Evolutionary conservation across 1,284 basidiomycete species (phyloP).

Genomic region (Phellopilus nigrolimitatus): DNA sequence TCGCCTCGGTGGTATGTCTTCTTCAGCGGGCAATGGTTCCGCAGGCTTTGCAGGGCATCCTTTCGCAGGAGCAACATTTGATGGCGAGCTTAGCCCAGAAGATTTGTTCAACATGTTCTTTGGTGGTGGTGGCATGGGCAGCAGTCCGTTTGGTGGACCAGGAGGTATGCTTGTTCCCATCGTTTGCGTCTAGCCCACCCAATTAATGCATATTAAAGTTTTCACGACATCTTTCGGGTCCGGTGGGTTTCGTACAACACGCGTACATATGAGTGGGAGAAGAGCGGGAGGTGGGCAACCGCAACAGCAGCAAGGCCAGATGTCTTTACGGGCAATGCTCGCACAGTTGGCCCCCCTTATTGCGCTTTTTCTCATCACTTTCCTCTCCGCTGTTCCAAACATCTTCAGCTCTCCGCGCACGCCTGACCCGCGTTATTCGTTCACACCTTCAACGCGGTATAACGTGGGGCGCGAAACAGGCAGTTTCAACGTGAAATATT

Average conservation of each 20-base stretch:
- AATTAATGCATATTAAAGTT: slow-evolving; percentile 35
- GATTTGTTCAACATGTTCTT: slow-evolving; percentile 99
- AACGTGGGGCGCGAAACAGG: slow-evolving; percentile 64
- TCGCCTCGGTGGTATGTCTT: slow-evolving; percentile 64
- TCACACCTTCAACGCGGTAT: slow-evolving; percentile 54
- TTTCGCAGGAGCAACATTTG: slow-evolving; percentile 56
- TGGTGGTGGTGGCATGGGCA: slow-evolving; percentile 62
- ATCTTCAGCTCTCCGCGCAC: slow-evolving; percentile 61
- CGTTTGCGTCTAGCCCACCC: background rate
- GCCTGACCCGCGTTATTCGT: slow-evolving; percentile 82
- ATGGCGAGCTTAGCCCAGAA: slow-evolving; percentile 89
- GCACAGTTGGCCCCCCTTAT: slow-evolving; percentile 86
- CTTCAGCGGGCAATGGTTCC: slow-evolving; percentile 42
- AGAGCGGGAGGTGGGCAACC: slow-evolving; percentile 32
- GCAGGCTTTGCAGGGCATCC: slow-evolving; percentile 47
- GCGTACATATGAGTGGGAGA: slow-evolving; percentile 38
- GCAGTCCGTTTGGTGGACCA: slow-evolving; percentile 46
- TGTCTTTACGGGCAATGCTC: slow-evolving; percentile 62
- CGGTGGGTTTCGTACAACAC: slow-evolving; percentile 69
- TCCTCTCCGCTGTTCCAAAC: slow-evolving; percentile 80
- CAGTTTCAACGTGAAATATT: slow-evolving; percentile 74
- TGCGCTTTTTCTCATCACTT: slow-evolving; percentile 78
- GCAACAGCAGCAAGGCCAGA: slow-evolving; percentile 33
- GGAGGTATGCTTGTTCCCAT: slow-evolving; percentile 31
- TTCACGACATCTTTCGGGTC: slow-evolving; percentile 75